Conservation (phyloP, 2,329 filamentous ascomycete species). For the Fusarium tupiense region DNA sequence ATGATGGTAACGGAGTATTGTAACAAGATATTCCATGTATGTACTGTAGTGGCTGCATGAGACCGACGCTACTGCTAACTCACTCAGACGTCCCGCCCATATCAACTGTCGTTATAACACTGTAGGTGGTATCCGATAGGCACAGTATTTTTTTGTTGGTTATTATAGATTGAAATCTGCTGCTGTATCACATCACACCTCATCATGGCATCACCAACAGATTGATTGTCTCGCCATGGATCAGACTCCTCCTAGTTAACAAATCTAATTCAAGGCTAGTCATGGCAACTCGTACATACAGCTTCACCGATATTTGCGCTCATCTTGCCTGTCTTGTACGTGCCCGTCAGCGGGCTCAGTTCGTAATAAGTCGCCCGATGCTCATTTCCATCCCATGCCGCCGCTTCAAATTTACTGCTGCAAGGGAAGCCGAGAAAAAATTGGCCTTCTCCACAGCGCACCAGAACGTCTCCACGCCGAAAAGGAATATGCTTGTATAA, state of each 20-base stretch:
- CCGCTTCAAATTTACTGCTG: constrained; percentile 37
- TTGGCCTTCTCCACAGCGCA: constrained; percentile 25
- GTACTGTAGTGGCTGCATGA: constrained; percentile 17
- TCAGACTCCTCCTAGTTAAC: constrained; percentile 13
- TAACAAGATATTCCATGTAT: constrained; percentile 25
- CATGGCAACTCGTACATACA: constrained; percentile 1
- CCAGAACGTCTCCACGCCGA: constrained; percentile 19
- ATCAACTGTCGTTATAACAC: constrained; percentile 12
- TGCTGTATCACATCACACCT: constrained; percentile 22
- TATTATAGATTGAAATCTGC: constrained; percentile 24
- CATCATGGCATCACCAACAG: constrained; percentile 32
- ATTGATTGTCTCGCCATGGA: constrained; percentile 20
- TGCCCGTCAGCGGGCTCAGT: constrained; percentile 17
- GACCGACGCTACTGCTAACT: constrained; percentile 26
- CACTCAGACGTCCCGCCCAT: constrained; percentile 11
- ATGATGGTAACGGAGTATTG: constrained; percentile 11
- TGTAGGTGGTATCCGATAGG: neutral
- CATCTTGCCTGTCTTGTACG: constrained; percentile 21
- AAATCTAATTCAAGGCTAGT: constrained; percentile 11
- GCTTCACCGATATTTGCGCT: constrained; percentile 33
- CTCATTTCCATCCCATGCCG: constrained; percentile 40
- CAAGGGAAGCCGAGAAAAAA: constrained; percentile 38
- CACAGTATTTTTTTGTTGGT: neutral
- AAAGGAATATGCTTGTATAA: constrained; percentile 20
- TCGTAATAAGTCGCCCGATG: constrained; percentile 17